Evolutionary conservation across 163 green algal species (phyloP).

Genomic region (Scenedesmus sp.): DNA sequence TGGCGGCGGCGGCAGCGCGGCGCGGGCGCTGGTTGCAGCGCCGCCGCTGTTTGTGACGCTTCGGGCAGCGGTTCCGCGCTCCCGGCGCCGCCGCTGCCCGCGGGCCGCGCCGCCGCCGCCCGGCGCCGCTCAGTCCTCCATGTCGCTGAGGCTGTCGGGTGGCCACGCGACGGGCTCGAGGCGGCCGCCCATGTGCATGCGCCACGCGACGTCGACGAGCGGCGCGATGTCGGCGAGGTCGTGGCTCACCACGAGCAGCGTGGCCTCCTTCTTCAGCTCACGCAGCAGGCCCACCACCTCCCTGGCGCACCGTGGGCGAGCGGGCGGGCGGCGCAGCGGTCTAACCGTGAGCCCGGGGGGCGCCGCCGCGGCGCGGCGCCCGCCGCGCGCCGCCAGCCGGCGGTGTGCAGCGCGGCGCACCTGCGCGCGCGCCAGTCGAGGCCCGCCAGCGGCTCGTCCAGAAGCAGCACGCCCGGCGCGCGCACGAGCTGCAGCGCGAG

Average conservation of each 20-base stretch:
- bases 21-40: too few relatives aligned
- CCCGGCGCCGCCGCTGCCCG: too few relatives aligned
- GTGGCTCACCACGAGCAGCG: conserved; percentile 91
- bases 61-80: too few relatives aligned
- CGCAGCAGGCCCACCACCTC: conserved; percentile 44
- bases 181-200: conserved; percentile 72
- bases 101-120: too few relatives aligned
- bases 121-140: conserved; percentile 46
- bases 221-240: conserved; percentile 87
- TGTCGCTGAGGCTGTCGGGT: conserved; percentile 45
- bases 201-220: conserved; percentile 80
- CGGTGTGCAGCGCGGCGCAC: not conserved
- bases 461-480: conserved; percentile 75
- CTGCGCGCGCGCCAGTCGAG: conserved; percentile 85
- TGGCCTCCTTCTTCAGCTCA: conserved; percentile 82
- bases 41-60: too few relatives aligned
- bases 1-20: too few relatives aligned
- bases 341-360: too few relatives aligned
- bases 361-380: too few relatives aligned
- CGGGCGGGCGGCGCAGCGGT: too few relatives aligned
- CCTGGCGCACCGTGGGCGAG: too few relatives aligned
- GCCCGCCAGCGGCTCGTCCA: conserved; percentile 95
- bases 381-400: too few relatives aligned
- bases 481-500: conserved; percentile 92
- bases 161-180: conserved; percentile 64